Evolutionary conservation across 768 basidiomycete species (phyloP), one percentile per base, ranked within the genome.

Genomic region (Lactifluus subvellereus): DNA sequence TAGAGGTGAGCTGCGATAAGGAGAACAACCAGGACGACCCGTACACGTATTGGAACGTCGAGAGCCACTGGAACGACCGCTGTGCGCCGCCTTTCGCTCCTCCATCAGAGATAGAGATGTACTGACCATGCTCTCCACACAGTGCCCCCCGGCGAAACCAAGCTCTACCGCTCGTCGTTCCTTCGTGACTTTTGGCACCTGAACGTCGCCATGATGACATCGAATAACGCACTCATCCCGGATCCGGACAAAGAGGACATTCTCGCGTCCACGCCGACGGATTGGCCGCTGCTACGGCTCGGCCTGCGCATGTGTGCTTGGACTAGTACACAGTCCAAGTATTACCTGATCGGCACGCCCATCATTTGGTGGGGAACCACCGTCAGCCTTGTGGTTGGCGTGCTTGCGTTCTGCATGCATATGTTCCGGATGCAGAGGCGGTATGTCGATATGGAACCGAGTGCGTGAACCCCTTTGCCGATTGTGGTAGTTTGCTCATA

Each of bases 131-230:
- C 16, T 47, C 13, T 13, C 22, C 70, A 97, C 92, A 27, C 45
- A 63, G 62, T 99, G 10, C 93, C 94, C 11, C 69, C 84, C 4
- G 96, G 91, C 2, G 80, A 96, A 45, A 81, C 82, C 63, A 94
- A 91, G 70, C 83, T 86, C 61, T 97, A 96, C 77, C 80, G 77
- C 43, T 96, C 96, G 1, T 89, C 96, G 0, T 99, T 99, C 82
- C 76, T 96, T 51, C 87, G 90, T 56, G 96, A 99, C 76, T 99
- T 99, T 75, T 95, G 93, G 87, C 96, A 99, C 73, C 84, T 99
- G 60, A 99, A 99, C 71, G 93, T 99, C 30, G 97, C 95, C 8
- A 99, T 99, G 97, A 94, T 95, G 92, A 97, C 96, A 0, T 98
- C 97, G 5, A 99, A 99, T 78, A 99, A 99, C 71, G 96, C 97